These are phyloP conservation scores for Aspergillus ochraceoroseus DNA, from an alignment of 2,329 filamentous ascomycete species.

Conservation along the genomic window DNA sequence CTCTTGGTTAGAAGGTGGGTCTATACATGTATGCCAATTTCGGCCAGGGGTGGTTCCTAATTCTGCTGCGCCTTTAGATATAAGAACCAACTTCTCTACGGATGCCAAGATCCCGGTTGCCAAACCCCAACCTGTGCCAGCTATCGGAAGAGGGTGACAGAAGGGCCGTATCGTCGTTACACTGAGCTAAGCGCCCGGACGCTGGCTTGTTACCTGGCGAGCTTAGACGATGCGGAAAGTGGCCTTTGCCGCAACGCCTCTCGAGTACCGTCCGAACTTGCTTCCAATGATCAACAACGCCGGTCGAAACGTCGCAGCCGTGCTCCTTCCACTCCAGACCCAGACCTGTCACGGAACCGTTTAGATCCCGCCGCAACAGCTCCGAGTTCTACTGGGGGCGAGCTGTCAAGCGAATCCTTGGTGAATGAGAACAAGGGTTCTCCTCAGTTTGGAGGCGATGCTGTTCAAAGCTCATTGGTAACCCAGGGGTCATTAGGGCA, in stretches of 20 bases:
- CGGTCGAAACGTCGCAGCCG: constrained; percentile 33
- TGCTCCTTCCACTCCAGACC: constrained; percentile 20
- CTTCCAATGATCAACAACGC: constrained; percentile 24
- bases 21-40: background rate
- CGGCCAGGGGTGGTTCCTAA: constrained; percentile 9
- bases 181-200: constrained; percentile 77
- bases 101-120: constrained; percentile 67
- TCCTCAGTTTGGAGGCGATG: background rate
- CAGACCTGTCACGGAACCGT: constrained; percentile 6
- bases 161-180: constrained; percentile 69
- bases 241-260: constrained; percentile 58
- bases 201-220: constrained; percentile 73
- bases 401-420: background rate
- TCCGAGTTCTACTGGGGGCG: background rate
- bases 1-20: constrained; percentile 56
- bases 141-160: constrained; percentile 63
- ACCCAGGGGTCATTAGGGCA: constrained; percentile 11
- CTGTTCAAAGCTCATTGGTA: background rate
- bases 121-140: constrained; percentile 74
- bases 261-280: constrained; percentile 26
- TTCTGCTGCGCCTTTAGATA: constrained; percentile 51
- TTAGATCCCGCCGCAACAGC: constrained; percentile 1
- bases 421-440: background rate
- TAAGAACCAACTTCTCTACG: constrained; percentile 73
- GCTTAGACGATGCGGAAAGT: constrained; percentile 68